A percentile compares a stretch with the other conserved stretches of the same genome.
phyloP scores from a whole-genome alignment of 768 basidiomycete species.

The Agaricus sinodeliciosus region DNA sequence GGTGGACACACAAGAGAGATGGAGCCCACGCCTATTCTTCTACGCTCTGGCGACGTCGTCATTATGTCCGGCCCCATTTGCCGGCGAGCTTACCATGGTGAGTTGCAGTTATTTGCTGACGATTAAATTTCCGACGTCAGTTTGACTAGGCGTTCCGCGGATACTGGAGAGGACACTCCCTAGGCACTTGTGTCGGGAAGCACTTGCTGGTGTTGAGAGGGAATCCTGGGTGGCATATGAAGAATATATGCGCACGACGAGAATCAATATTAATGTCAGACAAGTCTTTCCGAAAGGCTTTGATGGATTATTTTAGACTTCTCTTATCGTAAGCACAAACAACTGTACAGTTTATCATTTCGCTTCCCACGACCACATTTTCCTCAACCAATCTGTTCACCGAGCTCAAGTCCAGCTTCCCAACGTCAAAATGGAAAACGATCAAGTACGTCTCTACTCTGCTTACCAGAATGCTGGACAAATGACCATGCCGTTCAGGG shows the following conservation, averaged over 20 bases:
- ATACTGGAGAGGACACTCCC: constrained; percentile 82
- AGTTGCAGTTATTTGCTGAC: background rate
- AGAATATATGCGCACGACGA: constrained; percentile 55
- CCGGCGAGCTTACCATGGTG: constrained; percentile 80
- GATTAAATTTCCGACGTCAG: background rate
- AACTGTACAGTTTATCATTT: constrained; percentile 8
- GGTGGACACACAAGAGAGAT: constrained; percentile 76
- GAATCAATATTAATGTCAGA: constrained; percentile 90
- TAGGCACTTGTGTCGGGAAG: constrained; percentile 34
- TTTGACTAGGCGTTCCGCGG: constrained; percentile 57
- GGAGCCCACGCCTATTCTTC: constrained; percentile 72
- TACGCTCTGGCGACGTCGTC: constrained; percentile 87
- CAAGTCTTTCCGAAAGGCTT: constrained; percentile 82
- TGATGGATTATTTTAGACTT: background rate
- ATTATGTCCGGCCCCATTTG: constrained; percentile 90
- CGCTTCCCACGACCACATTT: constrained; percentile 5
- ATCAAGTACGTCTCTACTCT: constrained; percentile 50
- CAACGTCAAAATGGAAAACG: constrained; percentile 77
- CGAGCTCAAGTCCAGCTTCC: constrained; percentile 8
- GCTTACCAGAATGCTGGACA: constrained; percentile 4
- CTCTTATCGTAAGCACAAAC: background rate
- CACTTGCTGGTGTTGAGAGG: constrained; percentile 19
- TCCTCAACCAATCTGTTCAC: background rate
- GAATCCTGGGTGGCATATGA: constrained; percentile 55
- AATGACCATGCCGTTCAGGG: constrained; percentile 45